Evolutionary conservation across 2,329 filamentous ascomycete genomes (phyloP).

Genomic region (Colletotrichum euphorbiae): DNA sequence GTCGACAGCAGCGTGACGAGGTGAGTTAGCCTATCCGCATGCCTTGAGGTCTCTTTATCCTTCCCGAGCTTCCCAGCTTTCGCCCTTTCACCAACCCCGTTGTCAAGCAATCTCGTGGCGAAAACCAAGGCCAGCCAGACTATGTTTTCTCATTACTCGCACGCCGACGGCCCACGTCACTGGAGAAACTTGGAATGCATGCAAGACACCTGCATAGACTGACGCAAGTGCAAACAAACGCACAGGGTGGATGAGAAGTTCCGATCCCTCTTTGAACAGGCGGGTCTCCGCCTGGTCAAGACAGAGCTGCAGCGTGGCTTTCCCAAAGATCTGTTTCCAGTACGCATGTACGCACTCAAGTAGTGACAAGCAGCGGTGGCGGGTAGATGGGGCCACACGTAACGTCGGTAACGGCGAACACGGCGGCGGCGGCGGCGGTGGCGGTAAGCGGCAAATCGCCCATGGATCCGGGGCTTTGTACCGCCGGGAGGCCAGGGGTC

Average conservation of each 20-base stretch:
- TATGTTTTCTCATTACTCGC: slow-evolving; percentile 16
- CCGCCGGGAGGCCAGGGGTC: slow-evolving; percentile 17
- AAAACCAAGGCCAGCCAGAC: slow-evolving; percentile 9
- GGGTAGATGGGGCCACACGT: slow-evolving; percentile 7
- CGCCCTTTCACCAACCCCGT: slow-evolving; percentile 20
- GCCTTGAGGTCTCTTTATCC: slow-evolving; percentile 2
- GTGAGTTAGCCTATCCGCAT: slow-evolving; percentile 16
- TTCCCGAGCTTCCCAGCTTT: background rate
- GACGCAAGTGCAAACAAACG: slow-evolving; percentile 28
- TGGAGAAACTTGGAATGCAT: slow-evolving; percentile 18
- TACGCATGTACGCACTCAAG: slow-evolving; percentile 82
- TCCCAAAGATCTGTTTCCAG: slow-evolving; percentile 75
- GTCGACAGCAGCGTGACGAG: slow-evolving; percentile 39
- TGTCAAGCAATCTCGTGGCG: slow-evolving; percentile 3
- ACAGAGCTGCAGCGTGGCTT: slow-evolving; percentile 81
- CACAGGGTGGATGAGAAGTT: slow-evolving; percentile 78
- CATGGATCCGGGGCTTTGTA: slow-evolving; percentile 33
- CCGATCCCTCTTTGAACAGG: slow-evolving; percentile 73
- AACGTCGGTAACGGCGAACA: background rate
- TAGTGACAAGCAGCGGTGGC: slow-evolving; percentile 32
- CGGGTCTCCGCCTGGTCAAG: slow-evolving; percentile 75
- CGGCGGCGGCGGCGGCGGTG: slow-evolving; percentile 21
- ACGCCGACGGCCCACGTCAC: slow-evolving; percentile 18
- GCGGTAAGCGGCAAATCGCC: slow-evolving; percentile 32
- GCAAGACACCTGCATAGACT: slow-evolving; percentile 35